A percentile compares a stretch with the other conserved stretches of the same genome.
These are phyloP conservation scores for Mycena galericulata DNA, from an alignment of 768 basidiomycete genomes.

Conservation along the genomic window DNA sequence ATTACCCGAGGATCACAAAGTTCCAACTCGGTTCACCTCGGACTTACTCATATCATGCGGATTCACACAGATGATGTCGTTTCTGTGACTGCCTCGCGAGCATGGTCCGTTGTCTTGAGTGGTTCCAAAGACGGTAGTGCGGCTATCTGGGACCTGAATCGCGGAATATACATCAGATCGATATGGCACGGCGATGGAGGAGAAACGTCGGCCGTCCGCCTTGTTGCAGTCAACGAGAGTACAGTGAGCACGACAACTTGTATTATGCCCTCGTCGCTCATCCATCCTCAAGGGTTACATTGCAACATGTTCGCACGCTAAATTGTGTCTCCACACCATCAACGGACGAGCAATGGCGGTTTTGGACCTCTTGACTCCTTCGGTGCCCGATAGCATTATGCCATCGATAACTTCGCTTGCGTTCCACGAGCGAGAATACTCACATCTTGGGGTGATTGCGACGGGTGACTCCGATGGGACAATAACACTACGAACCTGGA, in stretches of 20 bases:
- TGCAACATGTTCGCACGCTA: constrained; percentile 80
- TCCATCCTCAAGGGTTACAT: constrained; percentile 76
- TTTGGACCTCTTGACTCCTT: constrained; percentile 66
- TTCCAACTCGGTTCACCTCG: constrained; percentile 40
- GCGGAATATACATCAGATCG: constrained; percentile 82
- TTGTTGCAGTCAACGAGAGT: constrained; percentile 87
- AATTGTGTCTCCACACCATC: constrained; percentile 86
- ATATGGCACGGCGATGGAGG: constrained; percentile 73
- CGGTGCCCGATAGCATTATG: constrained; percentile 57
- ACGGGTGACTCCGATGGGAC: constrained; percentile 82
- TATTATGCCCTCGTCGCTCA: constrained; percentile 1
- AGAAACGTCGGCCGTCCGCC: constrained; percentile 62
- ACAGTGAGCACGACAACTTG: constrained; percentile 65
- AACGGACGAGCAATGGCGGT: constrained; percentile 84
- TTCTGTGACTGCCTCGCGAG: constrained; percentile 77
- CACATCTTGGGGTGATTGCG: constrained; percentile 81
- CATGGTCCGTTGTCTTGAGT: constrained; percentile 88
- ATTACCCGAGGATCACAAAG: constrained; percentile 54
- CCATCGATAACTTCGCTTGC: constrained; percentile 79
- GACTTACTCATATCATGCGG: constrained; percentile 80
- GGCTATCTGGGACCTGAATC: constrained; percentile 91
- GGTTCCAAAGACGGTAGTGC: constrained; percentile 90
- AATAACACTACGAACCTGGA: constrained; percentile 88
- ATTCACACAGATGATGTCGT: constrained; percentile 79
- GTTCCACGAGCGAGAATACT: constrained; percentile 92